Percentiles rank a stretch among this genome's conserved stretches.
Conservation (phyloP, 164 flowering plant species). For the Houttuynia cordata region DNA sequence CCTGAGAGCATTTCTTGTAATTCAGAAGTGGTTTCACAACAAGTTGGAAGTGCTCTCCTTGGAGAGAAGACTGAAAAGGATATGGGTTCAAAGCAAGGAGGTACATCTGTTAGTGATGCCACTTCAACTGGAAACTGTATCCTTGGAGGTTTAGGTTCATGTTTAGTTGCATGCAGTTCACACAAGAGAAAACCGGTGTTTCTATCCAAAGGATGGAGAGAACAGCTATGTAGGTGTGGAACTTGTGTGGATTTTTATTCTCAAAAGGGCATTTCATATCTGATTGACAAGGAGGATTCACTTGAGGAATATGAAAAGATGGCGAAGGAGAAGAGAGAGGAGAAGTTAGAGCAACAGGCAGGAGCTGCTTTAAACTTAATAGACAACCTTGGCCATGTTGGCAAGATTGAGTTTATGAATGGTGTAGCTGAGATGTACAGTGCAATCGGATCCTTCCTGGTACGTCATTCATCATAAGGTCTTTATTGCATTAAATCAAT, state of each 20-base stretch:
- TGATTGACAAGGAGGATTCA: slow-evolving; percentile 76
- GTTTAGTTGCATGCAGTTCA: slow-evolving; percentile 15
- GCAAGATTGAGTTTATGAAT: slow-evolving; percentile 72
- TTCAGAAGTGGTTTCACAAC: slow-evolving; percentile 7
- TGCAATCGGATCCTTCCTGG: slow-evolving; percentile 68
- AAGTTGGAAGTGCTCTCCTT: slow-evolving; percentile 9
- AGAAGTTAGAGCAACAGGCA: slow-evolving; percentile 73
- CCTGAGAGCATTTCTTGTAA: slow-evolving; percentile 15
- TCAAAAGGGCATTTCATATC: slow-evolving; percentile 41
- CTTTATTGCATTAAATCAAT: neutral
- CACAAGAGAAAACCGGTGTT: slow-evolving; percentile 55
- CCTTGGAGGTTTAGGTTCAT: slow-evolving; percentile 38
- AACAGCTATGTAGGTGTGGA: slow-evolving; percentile 62
- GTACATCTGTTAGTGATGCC: slow-evolving; percentile 6
- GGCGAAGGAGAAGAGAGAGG: slow-evolving; percentile 78
- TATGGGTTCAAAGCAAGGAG: slow-evolving; percentile 4
- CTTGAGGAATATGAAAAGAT: slow-evolving; percentile 84
- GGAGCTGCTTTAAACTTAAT: slow-evolving; percentile 53
- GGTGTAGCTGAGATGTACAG: slow-evolving; percentile 88
- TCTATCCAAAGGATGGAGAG: slow-evolving; percentile 81
- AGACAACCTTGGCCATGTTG: slow-evolving; percentile 72
- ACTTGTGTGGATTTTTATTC: slow-evolving; percentile 45
- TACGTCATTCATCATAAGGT: slow-evolving; percentile 14
- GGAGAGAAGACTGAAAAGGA: slow-evolving; percentile 24
- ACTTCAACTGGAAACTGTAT: slow-evolving; percentile 26